Conservation (phyloP, 2,329 filamentous ascomycete species). For the Coniochaeta hoffmannii region DNA sequence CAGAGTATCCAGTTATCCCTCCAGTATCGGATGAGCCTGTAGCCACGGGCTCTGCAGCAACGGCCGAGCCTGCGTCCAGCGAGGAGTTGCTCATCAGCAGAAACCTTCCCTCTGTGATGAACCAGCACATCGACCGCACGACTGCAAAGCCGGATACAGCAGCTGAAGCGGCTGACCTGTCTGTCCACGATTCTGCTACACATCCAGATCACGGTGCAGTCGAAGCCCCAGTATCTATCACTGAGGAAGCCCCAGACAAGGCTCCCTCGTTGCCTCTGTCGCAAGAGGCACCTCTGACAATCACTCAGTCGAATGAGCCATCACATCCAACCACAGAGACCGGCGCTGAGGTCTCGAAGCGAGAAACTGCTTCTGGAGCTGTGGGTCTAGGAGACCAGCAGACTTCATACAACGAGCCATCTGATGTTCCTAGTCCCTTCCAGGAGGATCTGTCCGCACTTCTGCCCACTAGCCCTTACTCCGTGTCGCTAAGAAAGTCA, state of each 20-base stretch:
- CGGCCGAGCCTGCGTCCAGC: not conserved
- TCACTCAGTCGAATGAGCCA: not conserved
- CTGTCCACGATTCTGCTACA: not conserved
- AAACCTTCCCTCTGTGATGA: not conserved
- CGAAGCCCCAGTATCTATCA: not conserved
- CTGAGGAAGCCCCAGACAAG: not conserved
- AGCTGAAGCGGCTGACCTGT: not conserved
- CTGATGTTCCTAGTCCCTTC: not conserved
- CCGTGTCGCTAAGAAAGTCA: constrained; percentile 12
- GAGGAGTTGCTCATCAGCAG: not conserved
- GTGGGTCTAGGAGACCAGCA: not conserved
- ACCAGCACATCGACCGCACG: not conserved
- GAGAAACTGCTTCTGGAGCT: not conserved
- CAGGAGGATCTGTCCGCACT: not conserved
- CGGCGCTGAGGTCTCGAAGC: not conserved
- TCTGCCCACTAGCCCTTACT: not conserved
- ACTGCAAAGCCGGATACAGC: not conserved
- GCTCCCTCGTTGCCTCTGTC: not conserved
- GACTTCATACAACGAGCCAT: not conserved
- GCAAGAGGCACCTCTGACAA: not conserved
- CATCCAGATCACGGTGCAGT: not conserved
- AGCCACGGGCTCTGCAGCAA: not conserved
- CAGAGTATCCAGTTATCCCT: not conserved
- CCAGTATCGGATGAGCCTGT: not conserved
- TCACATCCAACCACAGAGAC: not conserved